These are phyloP conservation scores for Stemphylium lycopersici DNA, from an alignment of 2,329 filamentous ascomycete species.

Conservation along the genomic window DNA sequence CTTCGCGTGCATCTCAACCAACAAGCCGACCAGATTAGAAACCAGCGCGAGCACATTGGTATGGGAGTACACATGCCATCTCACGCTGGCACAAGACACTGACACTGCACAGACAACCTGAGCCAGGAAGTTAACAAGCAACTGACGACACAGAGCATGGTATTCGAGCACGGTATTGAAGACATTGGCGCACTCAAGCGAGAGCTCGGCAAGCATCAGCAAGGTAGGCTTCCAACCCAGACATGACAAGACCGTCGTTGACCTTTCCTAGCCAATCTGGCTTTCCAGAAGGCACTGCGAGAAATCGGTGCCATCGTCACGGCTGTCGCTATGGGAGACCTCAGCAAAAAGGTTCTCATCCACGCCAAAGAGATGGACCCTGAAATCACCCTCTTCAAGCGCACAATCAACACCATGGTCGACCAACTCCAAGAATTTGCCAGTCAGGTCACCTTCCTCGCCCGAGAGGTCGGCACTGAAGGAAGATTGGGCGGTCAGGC, in stretches of 20 bases:
- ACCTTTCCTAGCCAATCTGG: conserved; percentile 83
- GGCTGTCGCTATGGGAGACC: conserved; percentile 90
- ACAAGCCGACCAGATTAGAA: conserved; percentile 89
- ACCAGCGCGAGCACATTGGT: conserved; percentile 78
- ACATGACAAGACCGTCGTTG: conserved; percentile 71
- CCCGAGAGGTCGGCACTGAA: conserved; percentile 94
- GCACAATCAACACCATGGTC: conserved; percentile 99
- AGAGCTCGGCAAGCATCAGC: conserved; percentile 95
- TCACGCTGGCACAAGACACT: not conserved
- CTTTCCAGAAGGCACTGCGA: conserved; percentile 94
- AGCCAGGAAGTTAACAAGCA: conserved; percentile 86
- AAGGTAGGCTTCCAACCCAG: conserved; percentile 6
- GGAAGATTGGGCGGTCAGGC: conserved; percentile 93
- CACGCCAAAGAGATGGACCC: conserved; percentile 97
- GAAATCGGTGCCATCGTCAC: conserved; percentile 98
- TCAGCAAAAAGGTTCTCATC: conserved; percentile 96
- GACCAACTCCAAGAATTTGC: conserved; percentile 96
- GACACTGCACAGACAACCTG: conserved; percentile 65
- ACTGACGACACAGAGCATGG: conserved; percentile 81
- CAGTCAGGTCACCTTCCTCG: conserved; percentile 92
- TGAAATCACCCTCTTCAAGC: conserved; percentile 96
- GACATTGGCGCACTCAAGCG: conserved; percentile 89
- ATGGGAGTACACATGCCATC: not conserved
- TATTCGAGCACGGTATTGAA: conserved; percentile 78
- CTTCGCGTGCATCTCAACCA: conserved; percentile 90